These are phyloP conservation scores for Coemansia sp. DNA, from an alignment of 192 early-diverging fungal genomes.

Conservation along the genomic window DNA sequence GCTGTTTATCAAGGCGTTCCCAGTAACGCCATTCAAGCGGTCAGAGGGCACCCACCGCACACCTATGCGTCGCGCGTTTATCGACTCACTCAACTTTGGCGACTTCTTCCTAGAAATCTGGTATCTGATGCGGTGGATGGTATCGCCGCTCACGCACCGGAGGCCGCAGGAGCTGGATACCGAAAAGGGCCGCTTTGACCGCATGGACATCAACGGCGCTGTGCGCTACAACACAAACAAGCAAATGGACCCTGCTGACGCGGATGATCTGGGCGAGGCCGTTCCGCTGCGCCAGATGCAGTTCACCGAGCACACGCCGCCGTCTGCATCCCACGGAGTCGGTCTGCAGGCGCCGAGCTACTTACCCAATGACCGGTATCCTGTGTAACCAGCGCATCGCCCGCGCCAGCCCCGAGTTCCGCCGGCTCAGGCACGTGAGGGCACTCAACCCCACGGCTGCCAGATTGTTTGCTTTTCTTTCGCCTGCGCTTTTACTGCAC, in stretches of 20 bases:
- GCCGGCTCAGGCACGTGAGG: neutral
- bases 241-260: slow-evolving; percentile 15
- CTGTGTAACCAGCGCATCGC: neutral
- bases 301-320: slow-evolving; percentile 11
- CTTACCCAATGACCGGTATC: slow-evolving; percentile 1
- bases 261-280: slow-evolving; percentile 32
- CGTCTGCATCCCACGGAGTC: neutral
- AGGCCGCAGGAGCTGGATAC: slow-evolving; percentile 36
- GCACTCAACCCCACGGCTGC: neutral
- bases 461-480: neutral
- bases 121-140: slow-evolving; percentile 47
- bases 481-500: neutral
- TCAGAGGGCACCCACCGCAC: slow-evolving; percentile 34
- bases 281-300: slow-evolving; percentile 33
- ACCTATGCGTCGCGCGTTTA: slow-evolving; percentile 49
- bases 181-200: slow-evolving; percentile 51
- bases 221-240: slow-evolving; percentile 42
- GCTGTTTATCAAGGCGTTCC: slow-evolving; percentile 58
- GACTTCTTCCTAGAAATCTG: slow-evolving; percentile 52
- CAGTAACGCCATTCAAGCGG: slow-evolving; percentile 31
- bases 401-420: neutral
- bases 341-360: slow-evolving; percentile 7
- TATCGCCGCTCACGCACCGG: slow-evolving; percentile 29
- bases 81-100: slow-evolving; percentile 54
- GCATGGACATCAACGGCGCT: slow-evolving; percentile 55